Evolutionary conservation across 2,329 filamentous ascomycete genomes (phyloP).

Genomic region (Periconia macrospinosa): DNA sequence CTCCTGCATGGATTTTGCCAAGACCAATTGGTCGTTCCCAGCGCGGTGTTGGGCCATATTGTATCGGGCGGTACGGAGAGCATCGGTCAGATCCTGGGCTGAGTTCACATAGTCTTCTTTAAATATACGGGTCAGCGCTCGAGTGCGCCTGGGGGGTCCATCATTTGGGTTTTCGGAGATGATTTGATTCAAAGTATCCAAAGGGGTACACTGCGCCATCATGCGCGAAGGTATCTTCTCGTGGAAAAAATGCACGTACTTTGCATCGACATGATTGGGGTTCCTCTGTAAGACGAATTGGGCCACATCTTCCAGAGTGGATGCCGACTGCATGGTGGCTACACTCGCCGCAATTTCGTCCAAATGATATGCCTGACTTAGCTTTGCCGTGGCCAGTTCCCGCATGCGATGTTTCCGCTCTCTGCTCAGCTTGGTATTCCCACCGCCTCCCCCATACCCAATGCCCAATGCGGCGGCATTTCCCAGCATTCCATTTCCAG

Average conservation of each 20-base stretch:
- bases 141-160: conserved; percentile 68
- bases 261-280: conserved; percentile 70
- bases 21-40: conserved; percentile 55
- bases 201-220: conserved; percentile 70
- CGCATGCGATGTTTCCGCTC: conserved; percentile 79
- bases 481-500: conserved; percentile 53
- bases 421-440: conserved; percentile 66
- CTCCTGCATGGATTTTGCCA: conserved; percentile 49
- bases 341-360: conserved; percentile 85
- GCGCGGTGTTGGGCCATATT: conserved; percentile 57
- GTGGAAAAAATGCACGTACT: conserved; percentile 91
- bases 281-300: conserved; percentile 71
- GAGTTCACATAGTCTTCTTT: conserved; percentile 74
- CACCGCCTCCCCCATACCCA: conserved; percentile 60
- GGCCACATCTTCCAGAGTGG: conserved; percentile 75
- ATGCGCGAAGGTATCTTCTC: conserved; percentile 81
- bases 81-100: conserved; percentile 69
- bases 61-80: conserved; percentile 59
- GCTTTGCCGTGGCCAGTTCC: conserved; percentile 76
- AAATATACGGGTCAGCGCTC: conserved; percentile 74
- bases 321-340: conserved; percentile 79
- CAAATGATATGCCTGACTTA: conserved; percentile 75
- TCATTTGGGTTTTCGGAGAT: conserved; percentile 66
- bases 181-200: conserved; percentile 68
- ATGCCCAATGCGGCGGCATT: conserved; percentile 59